Evolutionary conservation across 1,139 yeast genomes (phyloP), one percentile per base, ranked within the genome.

Genomic region (Candida glucosophila): DNA sequence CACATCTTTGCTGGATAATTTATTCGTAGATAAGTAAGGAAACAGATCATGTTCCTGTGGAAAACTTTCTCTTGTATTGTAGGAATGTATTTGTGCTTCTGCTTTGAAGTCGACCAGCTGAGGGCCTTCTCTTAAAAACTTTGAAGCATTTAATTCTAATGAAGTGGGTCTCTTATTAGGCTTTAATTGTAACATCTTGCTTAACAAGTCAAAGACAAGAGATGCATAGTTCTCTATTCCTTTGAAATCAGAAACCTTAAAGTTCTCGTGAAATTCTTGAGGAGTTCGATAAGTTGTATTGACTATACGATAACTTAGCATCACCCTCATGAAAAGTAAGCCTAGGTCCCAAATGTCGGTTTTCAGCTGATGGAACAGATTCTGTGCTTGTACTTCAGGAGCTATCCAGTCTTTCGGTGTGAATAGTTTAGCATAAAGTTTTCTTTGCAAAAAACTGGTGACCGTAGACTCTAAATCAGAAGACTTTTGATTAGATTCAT

Each of bases 311-410:
- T 43, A 45, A 6, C 94, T 94, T 22, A 76, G 58, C 46, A 86
- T 71, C 42, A 85, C 66, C 34, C 82, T 73, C 15, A 82, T 57
- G 40, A 90, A 77, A 4, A 82, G 52, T 0, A 82, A 83, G 3
- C 96, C 98, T 25, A 88, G 56, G 40, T 82, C 81, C 95, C 96
- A 90, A 5, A 92, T 78, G 53, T 92, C 98, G 0, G 95, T 77
- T 44, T 85, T 83, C 22, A 83, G 61, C 30, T 78, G 81, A 7
- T 79, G 77, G 11, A 50, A 39, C 20, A 49, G 57, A 9, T 55
- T 53, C 0, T 48, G 43, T 22, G 58, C 55, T 5, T 51, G 43
- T 10, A 79, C 41, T 44, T 86, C 96, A 0, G 97, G 95, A 0
- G 95, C 90, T 7, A 53, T 54, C 96, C 95, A 86, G 0, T 37